Percentiles rank a stretch among this genome's conserved stretches.
Conservation (phyloP, 441 rosid species). For the Croton laevigatus region DNA sequence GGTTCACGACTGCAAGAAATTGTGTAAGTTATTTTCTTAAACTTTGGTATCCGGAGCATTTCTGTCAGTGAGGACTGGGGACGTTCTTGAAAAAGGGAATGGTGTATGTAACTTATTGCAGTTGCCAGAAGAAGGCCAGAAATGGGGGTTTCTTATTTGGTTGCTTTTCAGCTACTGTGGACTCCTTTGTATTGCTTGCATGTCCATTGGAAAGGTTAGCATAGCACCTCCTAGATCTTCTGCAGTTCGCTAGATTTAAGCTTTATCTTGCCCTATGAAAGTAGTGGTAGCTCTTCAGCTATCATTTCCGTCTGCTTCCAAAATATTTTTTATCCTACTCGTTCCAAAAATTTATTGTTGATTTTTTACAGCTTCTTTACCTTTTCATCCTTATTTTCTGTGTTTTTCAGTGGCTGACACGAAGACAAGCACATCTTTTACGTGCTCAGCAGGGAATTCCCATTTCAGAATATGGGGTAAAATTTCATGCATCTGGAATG, state of each 20-base stretch:
- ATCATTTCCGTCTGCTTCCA: background rate
- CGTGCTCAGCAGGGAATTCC: conserved; percentile 99
- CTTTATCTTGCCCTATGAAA: background rate
- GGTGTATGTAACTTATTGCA: conserved; percentile 27
- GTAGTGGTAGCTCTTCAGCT: background rate
- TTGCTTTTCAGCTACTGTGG: conserved; percentile 94
- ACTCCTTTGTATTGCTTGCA: conserved; percentile 78
- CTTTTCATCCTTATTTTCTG: conserved; percentile 15
- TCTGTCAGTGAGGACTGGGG: conserved; percentile 2
- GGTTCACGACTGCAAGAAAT: conserved; percentile 70
- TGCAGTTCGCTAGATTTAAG: background rate
- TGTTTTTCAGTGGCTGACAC: conserved; percentile 68
- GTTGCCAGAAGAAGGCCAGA: conserved; percentile 96
- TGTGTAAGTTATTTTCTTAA: conserved; percentile 59
- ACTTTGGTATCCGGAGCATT: background rate
- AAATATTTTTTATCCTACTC: background rate
- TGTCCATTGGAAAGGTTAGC: conserved; percentile 76
- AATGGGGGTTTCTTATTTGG: conserved; percentile 99
- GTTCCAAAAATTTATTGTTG: conserved; percentile 2
- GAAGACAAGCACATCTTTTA: conserved; percentile 75
- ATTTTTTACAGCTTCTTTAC: conserved; percentile 3
- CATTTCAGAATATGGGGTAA: conserved; percentile 90
- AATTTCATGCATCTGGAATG: conserved; percentile 21
- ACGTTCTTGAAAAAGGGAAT: conserved; percentile 12
- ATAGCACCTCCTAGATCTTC: background rate